Evolutionary conservation across 2,329 filamentous ascomycete species (phyloP), one percentile per base, ranked within the genome.

Genomic region (Periconia sp.): DNA sequence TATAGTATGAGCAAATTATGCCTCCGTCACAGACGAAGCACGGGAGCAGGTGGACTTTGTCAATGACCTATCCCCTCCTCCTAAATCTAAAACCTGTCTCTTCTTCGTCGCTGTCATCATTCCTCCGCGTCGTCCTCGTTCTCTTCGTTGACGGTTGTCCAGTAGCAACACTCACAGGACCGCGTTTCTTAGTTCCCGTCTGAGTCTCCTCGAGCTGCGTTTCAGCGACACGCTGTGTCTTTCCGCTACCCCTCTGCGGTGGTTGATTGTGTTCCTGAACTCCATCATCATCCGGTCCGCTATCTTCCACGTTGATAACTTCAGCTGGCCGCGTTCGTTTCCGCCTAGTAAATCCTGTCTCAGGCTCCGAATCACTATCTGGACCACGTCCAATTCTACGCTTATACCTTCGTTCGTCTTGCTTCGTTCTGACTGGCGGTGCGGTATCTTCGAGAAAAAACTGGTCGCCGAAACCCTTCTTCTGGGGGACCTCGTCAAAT

Each of bases 391-490:
- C 39, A 2, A 43, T 49, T 12, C 52, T 43, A 9, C 48, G 31
- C 18, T 40, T 45, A 19, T 36, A 16, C 5, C 38, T 40, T 17
- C 40, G 30, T 22, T 50, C 43, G 23, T 56, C 46, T 11, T 54
- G 55, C n/a, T 48, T 48, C 16, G 43, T 50, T 35, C 49, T 51
- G 10, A 40, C 43, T 3, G 51, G 49, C 18, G 57, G 54, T 13
- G 19, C 10, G 13, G n/a, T 26, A 10, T 23, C 34, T 42, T 87
- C 80, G 2, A 88, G 76, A 85, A 88, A 92, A 70, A 91, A 89
- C 32, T 86, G 81, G 36, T 91, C 87, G 1, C 87, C 88, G 59
- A 86, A 87, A 25, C 83, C 82, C 56, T 88, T 89, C 35, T 79
- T 79, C 59, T 82, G 83, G 16, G 61, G 56, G 13, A 85, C 87